These are phyloP conservation scores for Russula olivacea DNA, from an alignment of 768 basidiomycete species.

Conservation along the genomic window DNA sequence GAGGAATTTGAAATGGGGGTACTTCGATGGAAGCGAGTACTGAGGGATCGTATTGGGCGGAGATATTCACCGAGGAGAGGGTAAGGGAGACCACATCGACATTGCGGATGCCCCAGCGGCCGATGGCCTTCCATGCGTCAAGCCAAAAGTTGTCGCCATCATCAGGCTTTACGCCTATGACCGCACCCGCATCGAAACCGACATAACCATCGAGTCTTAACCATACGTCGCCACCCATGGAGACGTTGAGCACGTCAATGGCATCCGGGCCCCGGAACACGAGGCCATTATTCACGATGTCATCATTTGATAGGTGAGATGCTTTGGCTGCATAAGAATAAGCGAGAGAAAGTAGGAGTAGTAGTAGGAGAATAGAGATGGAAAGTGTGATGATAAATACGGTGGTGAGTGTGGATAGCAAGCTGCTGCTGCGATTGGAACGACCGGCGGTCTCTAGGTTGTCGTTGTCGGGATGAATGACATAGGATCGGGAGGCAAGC, in stretches of 20 bases:
- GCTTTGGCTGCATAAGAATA: conserved; percentile 62
- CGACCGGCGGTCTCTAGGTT: conserved; percentile 25
- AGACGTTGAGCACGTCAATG: conserved; percentile 57
- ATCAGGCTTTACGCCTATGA: conserved; percentile 49
- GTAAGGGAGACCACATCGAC: conserved; percentile 54
- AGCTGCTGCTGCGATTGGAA: conserved; percentile 28
- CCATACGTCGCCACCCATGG: conserved; percentile 53
- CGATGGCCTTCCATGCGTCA: conserved; percentile 59
- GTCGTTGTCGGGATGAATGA: conserved; percentile 27
- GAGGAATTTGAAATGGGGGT: conserved; percentile 47
- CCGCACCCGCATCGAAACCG: conserved; percentile 62
- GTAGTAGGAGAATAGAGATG: conserved; percentile 42
- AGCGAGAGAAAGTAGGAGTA: conserved; percentile 46
- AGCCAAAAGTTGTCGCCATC: conserved; percentile 41
- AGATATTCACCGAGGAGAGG: conserved; percentile 46
- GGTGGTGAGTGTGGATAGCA: conserved; percentile 34
- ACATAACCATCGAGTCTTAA: conserved; percentile 49
- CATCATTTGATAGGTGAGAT: conserved; percentile 48
- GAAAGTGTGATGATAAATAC: conserved; percentile 57
- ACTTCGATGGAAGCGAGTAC: conserved; percentile 44
- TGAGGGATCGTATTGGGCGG: conserved; percentile 38
- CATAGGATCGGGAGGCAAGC: conserved; percentile 39
- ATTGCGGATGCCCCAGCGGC: conserved; percentile 56
- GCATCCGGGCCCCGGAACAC: conserved; percentile 55
- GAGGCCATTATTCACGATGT: conserved; percentile 50